Evolutionary conservation across 2,329 filamentous ascomycete species (phyloP).

Genomic region (Colletotrichum acutatum): DNA sequence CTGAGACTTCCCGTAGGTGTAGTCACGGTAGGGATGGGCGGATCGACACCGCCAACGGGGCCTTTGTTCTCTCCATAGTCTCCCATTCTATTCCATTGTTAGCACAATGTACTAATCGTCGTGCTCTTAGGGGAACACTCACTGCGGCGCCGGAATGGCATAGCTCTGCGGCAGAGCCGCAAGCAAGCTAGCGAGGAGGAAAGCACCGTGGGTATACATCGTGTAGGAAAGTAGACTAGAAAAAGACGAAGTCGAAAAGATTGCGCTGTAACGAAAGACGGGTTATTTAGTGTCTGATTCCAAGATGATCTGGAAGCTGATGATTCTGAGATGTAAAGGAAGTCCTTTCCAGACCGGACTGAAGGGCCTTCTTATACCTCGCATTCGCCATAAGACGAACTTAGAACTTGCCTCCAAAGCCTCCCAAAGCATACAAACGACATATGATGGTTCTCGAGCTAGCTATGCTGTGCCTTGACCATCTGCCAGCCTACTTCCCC

Average conservation of each 20-base stretch:
- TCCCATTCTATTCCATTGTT: constrained; percentile 44
- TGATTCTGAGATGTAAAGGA: neutral
- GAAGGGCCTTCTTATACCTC: constrained; percentile 3
- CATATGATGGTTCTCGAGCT: neutral
- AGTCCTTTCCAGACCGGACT: neutral
- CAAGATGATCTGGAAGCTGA: neutral
- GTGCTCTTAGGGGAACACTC: neutral
- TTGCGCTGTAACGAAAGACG: neutral
- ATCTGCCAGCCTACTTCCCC: neutral
- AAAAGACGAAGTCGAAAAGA: neutral
- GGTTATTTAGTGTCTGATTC: neutral
- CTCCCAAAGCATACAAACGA: too few relatives aligned
- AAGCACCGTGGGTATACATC: constrained; percentile 11
- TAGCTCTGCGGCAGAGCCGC: constrained; percentile 13
- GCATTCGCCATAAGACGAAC: neutral
- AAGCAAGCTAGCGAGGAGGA: constrained; percentile 11
- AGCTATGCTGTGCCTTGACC: neutral
- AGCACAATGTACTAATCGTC: too few relatives aligned
- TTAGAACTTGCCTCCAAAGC: neutral
- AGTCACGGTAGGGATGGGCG: constrained; percentile 51
- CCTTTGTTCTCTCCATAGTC: constrained; percentile 55
- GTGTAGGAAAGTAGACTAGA: neutral
- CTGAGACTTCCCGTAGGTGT: constrained; percentile 52
- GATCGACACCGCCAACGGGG: constrained; percentile 52
- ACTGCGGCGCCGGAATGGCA: constrained; percentile 26